These are phyloP conservation scores for Patellifolia procumbens DNA, from an alignment of 179 eudicot species.

Conservation along the genomic window DNA sequence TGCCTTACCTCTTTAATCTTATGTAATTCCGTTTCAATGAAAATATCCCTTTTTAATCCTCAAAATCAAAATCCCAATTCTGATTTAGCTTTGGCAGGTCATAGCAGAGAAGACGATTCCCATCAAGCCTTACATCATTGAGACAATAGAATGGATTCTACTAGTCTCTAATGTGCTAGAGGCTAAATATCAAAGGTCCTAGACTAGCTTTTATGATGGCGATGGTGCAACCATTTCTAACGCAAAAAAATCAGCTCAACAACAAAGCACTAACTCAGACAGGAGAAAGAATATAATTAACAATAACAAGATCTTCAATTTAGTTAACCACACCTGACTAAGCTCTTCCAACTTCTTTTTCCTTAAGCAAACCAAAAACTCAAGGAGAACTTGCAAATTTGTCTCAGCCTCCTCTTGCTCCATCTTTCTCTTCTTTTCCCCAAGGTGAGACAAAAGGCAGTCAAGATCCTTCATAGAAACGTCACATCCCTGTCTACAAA, in stretches of 20 bases:
- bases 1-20: no score
- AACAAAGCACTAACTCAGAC: not conserved
- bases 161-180: not conserved
- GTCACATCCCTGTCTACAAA: slow-evolving; percentile 89
- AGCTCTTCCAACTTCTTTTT: slow-evolving; percentile 81
- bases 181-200: not conserved
- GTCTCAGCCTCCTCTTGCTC: slow-evolving; percentile 91
- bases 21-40: no score
- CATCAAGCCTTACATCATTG: not conserved
- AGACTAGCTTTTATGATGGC: not conserved
- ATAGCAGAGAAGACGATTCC: no score
- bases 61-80: no score
- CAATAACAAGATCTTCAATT: not conserved
- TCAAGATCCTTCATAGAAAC: slow-evolving; percentile 83
- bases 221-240: not conserved
- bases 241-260: not conserved
- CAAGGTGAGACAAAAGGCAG: slow-evolving; percentile 58
- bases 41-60: no score
- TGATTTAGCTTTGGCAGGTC: no score
- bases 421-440: slow-evolving; percentile 77
- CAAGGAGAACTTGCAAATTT: slow-evolving; percentile 72
- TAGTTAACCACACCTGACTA: slow-evolving; percentile 55
- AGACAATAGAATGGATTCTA: not conserved
- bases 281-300: not conserved
- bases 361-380: slow-evolving; percentile 68